These are phyloP conservation scores for Amanita fuliginea DNA, from an alignment of 768 basidiomycete genomes.

Conservation along the genomic window DNA sequence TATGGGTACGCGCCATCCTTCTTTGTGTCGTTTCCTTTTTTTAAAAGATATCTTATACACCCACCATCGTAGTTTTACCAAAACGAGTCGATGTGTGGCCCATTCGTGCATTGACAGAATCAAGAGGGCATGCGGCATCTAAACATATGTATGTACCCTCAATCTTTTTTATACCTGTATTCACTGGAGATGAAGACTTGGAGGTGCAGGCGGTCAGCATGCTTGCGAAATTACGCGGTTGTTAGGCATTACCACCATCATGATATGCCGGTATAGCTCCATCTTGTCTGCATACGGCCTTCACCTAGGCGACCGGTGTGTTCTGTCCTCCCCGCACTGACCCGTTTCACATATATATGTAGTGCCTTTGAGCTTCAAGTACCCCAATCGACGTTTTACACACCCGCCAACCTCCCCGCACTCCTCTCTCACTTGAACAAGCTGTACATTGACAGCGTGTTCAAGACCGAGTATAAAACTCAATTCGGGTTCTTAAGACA, in stretches of 20 bases:
- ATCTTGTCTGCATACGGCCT: slow-evolving; percentile 91
- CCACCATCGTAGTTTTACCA: slow-evolving; percentile 68
- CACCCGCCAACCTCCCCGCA: slow-evolving; percentile 37
- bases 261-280: slow-evolving; percentile 87
- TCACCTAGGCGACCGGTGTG: slow-evolving; percentile 70
- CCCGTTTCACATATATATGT: neutral
- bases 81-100: slow-evolving; percentile 98
- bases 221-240: slow-evolving; percentile 86
- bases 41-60: too few species aligned
- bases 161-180: neutral
- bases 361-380: slow-evolving; percentile 86
- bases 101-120: slow-evolving; percentile 85
- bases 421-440: slow-evolving; percentile 59
- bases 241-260: slow-evolving; percentile 77
- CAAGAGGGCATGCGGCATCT: slow-evolving; percentile 72
- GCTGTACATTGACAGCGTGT: slow-evolving; percentile 73
- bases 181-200: slow-evolving; percentile 53
- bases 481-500: slow-evolving; percentile 89
- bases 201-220: slow-evolving; percentile 86
- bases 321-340: neutral
- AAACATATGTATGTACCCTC: slow-evolving; percentile 52
- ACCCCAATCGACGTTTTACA: slow-evolving; percentile 75
- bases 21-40: neutral
- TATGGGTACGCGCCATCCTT: slow-evolving; percentile 54
- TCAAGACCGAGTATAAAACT: slow-evolving; percentile 68